A percentile compares a stretch with the other conserved stretches of the same genome.
Conservation (phyloP, 805 yeast species). For the Saccharomycopsis capsularis region DNA sequence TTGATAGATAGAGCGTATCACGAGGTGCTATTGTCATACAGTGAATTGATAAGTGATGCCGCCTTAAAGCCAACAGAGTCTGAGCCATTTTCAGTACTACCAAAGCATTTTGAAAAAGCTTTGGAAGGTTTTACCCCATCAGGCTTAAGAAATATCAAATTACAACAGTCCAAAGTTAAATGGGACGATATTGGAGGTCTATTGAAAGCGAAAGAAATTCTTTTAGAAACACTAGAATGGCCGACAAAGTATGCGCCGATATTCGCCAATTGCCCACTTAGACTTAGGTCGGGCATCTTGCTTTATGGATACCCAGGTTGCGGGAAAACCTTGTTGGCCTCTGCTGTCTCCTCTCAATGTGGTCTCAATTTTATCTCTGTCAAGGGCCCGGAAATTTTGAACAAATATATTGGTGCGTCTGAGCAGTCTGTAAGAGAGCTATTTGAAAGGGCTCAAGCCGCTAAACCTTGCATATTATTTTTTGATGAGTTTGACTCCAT, state of each 20-base stretch:
- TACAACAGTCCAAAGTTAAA: slow-evolving; percentile 64
- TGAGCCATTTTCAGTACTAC: background rate
- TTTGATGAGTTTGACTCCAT: slow-evolving; percentile 96
- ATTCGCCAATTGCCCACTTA: slow-evolving; percentile 78
- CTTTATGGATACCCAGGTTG: slow-evolving; percentile 97
- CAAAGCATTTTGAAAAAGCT: slow-evolving; percentile 44
- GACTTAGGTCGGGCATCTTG: slow-evolving; percentile 83
- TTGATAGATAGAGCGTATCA: slow-evolving; percentile 65
- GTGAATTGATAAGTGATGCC: background rate
- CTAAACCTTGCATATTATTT: slow-evolving; percentile 86
- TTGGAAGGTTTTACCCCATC: slow-evolving; percentile 71
- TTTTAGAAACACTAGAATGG: slow-evolving; percentile 92
- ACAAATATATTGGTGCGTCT: slow-evolving; percentile 94
- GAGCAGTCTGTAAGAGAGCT: slow-evolving; percentile 91
- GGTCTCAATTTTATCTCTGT: slow-evolving; percentile 89
- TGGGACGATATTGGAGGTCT: slow-evolving; percentile 94
- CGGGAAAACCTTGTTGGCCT: slow-evolving; percentile 88
- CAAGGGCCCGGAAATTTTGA: slow-evolving; percentile 92
- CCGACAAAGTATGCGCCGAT: slow-evolving; percentile 95
- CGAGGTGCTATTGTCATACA: slow-evolving; percentile 29
- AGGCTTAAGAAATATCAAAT: slow-evolving; percentile 75
- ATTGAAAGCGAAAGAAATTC: slow-evolving; percentile 60
- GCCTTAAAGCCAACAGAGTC: background rate
- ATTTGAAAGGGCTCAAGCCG: slow-evolving; percentile 90
- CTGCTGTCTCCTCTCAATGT: slow-evolving; percentile 90